Evolutionary conservation across 805 yeast genomes (phyloP), one percentile per base, ranked within the genome.

Genomic region (Phaffomyces opuntiae): DNA sequence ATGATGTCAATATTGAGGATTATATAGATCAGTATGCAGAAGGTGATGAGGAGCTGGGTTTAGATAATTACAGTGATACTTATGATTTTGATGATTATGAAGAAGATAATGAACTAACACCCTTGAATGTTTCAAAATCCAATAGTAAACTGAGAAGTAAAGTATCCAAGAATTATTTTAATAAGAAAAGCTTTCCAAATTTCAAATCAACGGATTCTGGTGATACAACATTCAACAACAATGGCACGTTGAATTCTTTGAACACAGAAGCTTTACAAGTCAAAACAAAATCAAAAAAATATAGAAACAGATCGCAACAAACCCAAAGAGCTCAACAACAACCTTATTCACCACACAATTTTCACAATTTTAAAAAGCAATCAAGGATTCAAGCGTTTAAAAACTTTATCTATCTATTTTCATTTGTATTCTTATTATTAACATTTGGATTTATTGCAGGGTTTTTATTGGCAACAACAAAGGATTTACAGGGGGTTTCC

Each of bases 361-460:
- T 68, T 44, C 64, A 62, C 47, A 66, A 60, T 39, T 48, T 49
- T n/a, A 52, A 51, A 38, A 52, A 51, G 19, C 51, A 49, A 16
- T 46, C 65, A 3, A 61, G 57, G 31, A 56, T 68, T 54, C 61
- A 61, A 16, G 59, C 55, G 19, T 43, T 69, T n/a, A 64, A 61
- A 38, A 63, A 62, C 40, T 61, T 63, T 36, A 44, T 69, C 27
- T 67, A 66, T 46, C 59, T 68, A 39, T 55, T 65, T 7, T 53
- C 65, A 13, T 55, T 67, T 26, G 65, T 67, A 12, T 52, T 77
- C 14, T 60, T 74, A 13, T 69, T 87, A n/a, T 63, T 87, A 11
- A 68, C 80, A 1, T 61, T 84, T 29, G 96, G 96, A 1, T 88
- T 91, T 57, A 69, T 85, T 6, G 71, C 83, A 56, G 98, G 98